phyloP scores from a whole-genome alignment of 495 filamentous ascomycete genomes.

The Hypoxylon lienhwacheense region DNA sequence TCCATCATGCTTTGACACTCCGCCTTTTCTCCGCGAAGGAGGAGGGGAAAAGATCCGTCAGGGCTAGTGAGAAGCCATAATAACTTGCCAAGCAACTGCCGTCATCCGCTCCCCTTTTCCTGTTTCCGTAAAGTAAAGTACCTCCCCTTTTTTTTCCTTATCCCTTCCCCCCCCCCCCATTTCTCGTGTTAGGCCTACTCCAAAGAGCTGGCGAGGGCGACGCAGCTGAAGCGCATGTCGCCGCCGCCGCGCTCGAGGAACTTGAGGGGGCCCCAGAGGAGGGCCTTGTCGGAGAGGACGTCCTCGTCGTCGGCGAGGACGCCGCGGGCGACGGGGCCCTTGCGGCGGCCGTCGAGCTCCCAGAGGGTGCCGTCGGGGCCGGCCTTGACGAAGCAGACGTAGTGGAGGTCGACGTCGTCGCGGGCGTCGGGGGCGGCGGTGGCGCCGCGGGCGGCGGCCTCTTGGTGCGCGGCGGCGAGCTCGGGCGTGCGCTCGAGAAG shows the following conservation, averaged over 20 bases:
- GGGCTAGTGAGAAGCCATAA: too few relatives aligned
- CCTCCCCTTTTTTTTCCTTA: neutral
- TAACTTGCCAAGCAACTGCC: too few relatives aligned
- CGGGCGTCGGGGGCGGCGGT: constrained; percentile 68
- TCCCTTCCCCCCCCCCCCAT: neutral
- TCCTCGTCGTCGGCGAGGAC: constrained; percentile 60
- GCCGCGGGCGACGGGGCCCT: constrained; percentile 67
- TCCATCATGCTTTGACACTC: too few relatives aligned
- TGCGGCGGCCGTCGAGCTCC: constrained; percentile 81
- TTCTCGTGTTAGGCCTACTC: constrained; percentile 37
- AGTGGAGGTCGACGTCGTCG: constrained; percentile 75
- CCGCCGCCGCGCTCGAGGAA: constrained; percentile 68
- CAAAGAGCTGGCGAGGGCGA: constrained; percentile 67
- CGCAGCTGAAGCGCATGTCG: constrained; percentile 72
- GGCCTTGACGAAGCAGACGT: constrained; percentile 82
- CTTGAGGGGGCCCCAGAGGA: constrained; percentile 60
- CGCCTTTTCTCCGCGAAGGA: too few relatives aligned
- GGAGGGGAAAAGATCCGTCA: too few relatives aligned
- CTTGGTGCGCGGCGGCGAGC: constrained; percentile 71
- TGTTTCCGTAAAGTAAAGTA: too few relatives aligned
- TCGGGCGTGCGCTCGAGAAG: constrained; percentile 72
- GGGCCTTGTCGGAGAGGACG: constrained; percentile 66
- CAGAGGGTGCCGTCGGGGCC: constrained; percentile 68
- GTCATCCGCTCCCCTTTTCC: too few relatives aligned
- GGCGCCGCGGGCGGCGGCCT: constrained; percentile 71